Evolutionary conservation across 257 asterid species (phyloP), one percentile per base, ranked within the genome.

Genomic region (Salvia splendens): DNA sequence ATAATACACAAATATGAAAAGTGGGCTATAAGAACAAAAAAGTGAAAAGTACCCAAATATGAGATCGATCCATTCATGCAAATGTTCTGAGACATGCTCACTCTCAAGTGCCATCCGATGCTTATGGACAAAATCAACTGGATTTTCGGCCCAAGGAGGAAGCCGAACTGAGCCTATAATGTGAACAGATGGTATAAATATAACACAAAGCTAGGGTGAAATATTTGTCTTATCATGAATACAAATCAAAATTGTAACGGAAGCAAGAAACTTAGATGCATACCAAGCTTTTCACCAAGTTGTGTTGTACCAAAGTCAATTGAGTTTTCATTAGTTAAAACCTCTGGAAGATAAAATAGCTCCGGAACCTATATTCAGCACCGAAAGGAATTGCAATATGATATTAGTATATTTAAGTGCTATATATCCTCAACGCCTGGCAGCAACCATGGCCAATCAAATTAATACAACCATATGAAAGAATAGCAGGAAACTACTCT

Each of bases 41-140:
- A 56, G 30, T 3, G 28, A 32, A 68, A 61, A 73, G 62, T 83
- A 90, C 99, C 99, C 99, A 83, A 93, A 93, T 72, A 93, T 87
- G 68, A 93, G 95, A 84, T 93, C 97, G 48, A 90, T 78, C 99
- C 99, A 93, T 74, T 90, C 96, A 75, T 93, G 96, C 75, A 93
- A 77, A 82, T 93, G 89, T 61, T 86, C 83, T 47, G 99, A 93
- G 76, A 88, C 96, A 68, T 93, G 90, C 79, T 93, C 96, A 74
- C 99, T 93, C 86, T 93, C 99, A 51, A 93, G 99, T 36, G 99
- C 96, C 96, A 81, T 83, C 72, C 84, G 89, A 79, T 93, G 97
- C 81, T 93, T 90, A 70, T 90, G 99, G 73, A 93, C 86, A 78
- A 93, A 93, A 77, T 93, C 99, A 81, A 85, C 87, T 50, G 95